Conservation (phyloP, 2,329 filamentous ascomycete genomes). For the Calonectria pteridis region DNA sequence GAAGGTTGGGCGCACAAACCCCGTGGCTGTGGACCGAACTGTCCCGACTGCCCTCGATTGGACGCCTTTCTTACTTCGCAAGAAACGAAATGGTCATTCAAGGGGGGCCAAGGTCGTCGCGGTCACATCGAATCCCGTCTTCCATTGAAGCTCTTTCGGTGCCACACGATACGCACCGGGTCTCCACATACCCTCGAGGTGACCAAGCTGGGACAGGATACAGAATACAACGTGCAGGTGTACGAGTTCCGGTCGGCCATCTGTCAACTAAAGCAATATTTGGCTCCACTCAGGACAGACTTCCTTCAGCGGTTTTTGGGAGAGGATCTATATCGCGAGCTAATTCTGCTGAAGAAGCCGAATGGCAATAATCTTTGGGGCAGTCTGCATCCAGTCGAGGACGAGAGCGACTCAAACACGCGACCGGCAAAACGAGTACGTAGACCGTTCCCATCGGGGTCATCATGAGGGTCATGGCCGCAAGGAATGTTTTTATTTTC, state of each 20-base stretch:
- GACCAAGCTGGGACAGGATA: neutral
- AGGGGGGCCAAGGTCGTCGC: neutral
- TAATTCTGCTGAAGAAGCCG: neutral
- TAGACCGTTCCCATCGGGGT: neutral
- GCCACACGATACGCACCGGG: neutral
- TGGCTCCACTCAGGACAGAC: neutral
- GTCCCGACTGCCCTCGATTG: constrained; percentile 1
- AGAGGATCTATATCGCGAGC: neutral
- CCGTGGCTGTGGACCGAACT: neutral
- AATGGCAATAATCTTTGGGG: neutral
- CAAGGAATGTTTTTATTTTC: no score
- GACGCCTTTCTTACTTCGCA: constrained; percentile 17
- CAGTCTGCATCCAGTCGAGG: neutral
- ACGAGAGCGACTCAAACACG: neutral
- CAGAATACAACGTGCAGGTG: neutral
- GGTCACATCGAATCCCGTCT: neutral
- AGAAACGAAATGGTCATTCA: neutral
- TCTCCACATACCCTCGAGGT: neutral
- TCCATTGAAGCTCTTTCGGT: neutral
- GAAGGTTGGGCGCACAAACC: constrained; percentile 16
- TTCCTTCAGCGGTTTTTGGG: neutral
- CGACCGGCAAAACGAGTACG: neutral
- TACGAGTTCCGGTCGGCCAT: neutral
- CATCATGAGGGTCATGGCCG: neutral
- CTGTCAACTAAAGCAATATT: neutral